phyloP scores from a whole-genome alignment of 257 asterid genomes.

The Haberlea rhodopensis region DNA sequence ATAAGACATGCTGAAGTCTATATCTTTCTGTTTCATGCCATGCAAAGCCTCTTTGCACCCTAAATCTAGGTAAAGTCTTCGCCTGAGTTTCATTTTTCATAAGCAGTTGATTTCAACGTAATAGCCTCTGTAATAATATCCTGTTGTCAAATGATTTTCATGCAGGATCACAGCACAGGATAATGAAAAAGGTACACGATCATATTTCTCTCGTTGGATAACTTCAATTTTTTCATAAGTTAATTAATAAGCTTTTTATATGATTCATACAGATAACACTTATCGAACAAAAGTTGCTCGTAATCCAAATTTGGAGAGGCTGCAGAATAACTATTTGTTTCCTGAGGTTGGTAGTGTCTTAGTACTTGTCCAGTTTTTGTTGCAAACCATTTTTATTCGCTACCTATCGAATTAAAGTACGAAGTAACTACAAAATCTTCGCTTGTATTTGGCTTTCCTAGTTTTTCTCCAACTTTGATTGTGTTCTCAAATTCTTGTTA shows the following conservation, averaged over 20 bases:
- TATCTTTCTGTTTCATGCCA: constrained; percentile 12
- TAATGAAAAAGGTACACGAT: constrained; percentile 34
- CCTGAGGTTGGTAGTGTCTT: constrained; percentile 59
- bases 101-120: not conserved
- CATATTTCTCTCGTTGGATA: not conserved
- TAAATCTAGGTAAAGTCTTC: constrained; percentile 4
- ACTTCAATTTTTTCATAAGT: not conserved
- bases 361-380: not conserved
- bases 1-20: constrained; percentile 5
- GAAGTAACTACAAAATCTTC: too few relatives aligned
- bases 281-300: constrained; percentile 71
- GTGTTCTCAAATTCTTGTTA: not conserved
- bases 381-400: too few relatives aligned
- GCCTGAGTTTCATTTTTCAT: too few relatives aligned
- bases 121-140: not conserved
- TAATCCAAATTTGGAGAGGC: constrained; percentile 70
- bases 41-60: constrained; percentile 11
- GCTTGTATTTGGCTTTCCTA: not conserved
- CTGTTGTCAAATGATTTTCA: constrained; percentile 21
- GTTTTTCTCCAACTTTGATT: too few relatives aligned
- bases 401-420: too few relatives aligned
- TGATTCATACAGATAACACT: constrained; percentile 35
- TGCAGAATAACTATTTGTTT: constrained; percentile 69
- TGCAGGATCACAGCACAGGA: constrained; percentile 41
- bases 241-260: not conserved